These are phyloP conservation scores for Metschnikowia picachoensis DNA, from an alignment of 805 yeast genomes.

Conservation along the genomic window DNA sequence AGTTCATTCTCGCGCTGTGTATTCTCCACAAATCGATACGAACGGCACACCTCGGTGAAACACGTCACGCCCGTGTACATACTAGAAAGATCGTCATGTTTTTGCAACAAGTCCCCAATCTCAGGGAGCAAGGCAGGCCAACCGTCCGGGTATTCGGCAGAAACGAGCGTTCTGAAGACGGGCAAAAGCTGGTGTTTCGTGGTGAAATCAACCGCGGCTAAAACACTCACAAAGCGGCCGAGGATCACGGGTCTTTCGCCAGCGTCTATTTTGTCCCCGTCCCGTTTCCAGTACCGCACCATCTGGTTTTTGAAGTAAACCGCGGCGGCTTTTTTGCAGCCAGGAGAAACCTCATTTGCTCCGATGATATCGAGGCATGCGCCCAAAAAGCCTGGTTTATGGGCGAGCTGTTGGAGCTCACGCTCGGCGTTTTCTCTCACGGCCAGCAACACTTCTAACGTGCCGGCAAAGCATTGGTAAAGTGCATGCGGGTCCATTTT, in stretches of 20 bases:
- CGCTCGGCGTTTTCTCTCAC: conserved; percentile 67
- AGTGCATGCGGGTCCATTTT: conserved; percentile 66
- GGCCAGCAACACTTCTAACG: conserved; percentile 63
- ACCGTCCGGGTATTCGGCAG: conserved; percentile 31
- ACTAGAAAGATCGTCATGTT: conserved; percentile 23
- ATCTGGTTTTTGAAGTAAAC: conserved; percentile 79
- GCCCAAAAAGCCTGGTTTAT: conserved; percentile 67
- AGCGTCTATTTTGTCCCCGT: conserved; percentile 41
- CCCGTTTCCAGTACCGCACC: conserved; percentile 53
- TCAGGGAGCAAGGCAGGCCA: conserved; percentile 35
- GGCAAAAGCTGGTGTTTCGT: conserved; percentile 39
- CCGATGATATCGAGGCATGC: conserved; percentile 77
- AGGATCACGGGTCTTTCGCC: conserved; percentile 76
- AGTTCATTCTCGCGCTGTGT: conserved; percentile 29
- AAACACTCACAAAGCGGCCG: conserved; percentile 61
- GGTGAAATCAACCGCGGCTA: conserved; percentile 38
- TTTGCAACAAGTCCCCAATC: conserved; percentile 32
- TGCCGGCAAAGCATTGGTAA: conserved; percentile 74
- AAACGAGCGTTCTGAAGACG: conserved; percentile 37
- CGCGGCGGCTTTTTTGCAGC: conserved; percentile 68
- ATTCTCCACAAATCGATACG: conserved; percentile 68
- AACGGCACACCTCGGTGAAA: conserved; percentile 63
- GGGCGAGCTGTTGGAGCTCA: conserved; percentile 55
- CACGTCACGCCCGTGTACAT: conserved; percentile 67
- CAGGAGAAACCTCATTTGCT: conserved; percentile 36